A percentile compares a stretch with the other conserved stretches of the same genome.
Evolutionary conservation across 768 basidiomycete species (phyloP).

Genomic region (Krasilnikovozyma curviuscula): DNA sequence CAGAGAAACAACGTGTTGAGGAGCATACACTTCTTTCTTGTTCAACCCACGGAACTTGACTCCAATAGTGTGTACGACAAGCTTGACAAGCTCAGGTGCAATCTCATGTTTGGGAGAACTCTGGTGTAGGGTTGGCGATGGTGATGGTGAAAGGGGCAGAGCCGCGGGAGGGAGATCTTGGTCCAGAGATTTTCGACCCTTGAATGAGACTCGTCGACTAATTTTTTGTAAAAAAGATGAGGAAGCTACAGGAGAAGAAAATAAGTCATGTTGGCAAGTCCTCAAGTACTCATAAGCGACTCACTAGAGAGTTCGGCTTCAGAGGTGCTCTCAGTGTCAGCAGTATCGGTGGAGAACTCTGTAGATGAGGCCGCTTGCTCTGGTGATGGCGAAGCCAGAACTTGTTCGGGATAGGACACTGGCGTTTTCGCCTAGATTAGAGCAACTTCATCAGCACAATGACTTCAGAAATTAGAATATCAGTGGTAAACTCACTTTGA

Average conservation of each 20-base stretch:
- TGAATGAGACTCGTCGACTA: background rate
- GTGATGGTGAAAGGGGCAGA: constrained; percentile 16
- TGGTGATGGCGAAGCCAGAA: too few relatives aligned
- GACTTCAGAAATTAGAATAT: background rate
- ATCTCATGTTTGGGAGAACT: constrained; percentile 12
- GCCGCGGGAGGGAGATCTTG: constrained; percentile 17
- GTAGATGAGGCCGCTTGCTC: too few relatives aligned
- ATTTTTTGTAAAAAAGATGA: background rate
- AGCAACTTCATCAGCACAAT: background rate
- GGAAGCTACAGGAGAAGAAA: background rate
- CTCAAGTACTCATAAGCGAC: too few relatives aligned
- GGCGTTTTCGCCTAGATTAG: constrained; percentile 62
- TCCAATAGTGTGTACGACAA: constrained; percentile 85
- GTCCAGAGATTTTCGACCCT: constrained; percentile 10
- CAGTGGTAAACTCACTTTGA: constrained; percentile 42
- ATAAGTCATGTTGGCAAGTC: too few relatives aligned
- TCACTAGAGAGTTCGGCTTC: background rate
- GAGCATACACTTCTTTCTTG: constrained; percentile 62
- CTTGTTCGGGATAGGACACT: too few relatives aligned
- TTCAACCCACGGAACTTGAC: constrained; percentile 85
- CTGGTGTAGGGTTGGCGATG: constrained; percentile 15
- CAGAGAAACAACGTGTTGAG: constrained; percentile 79
- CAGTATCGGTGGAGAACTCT: too few relatives aligned
- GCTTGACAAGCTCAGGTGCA: constrained; percentile 48
- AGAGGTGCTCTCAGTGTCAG: background rate